Percentiles rank a stretch among this genome's conserved stretches.
phyloP scores from a whole-genome alignment of 2,329 filamentous ascomycete species.

The Teratosphaeria viscida region DNA sequence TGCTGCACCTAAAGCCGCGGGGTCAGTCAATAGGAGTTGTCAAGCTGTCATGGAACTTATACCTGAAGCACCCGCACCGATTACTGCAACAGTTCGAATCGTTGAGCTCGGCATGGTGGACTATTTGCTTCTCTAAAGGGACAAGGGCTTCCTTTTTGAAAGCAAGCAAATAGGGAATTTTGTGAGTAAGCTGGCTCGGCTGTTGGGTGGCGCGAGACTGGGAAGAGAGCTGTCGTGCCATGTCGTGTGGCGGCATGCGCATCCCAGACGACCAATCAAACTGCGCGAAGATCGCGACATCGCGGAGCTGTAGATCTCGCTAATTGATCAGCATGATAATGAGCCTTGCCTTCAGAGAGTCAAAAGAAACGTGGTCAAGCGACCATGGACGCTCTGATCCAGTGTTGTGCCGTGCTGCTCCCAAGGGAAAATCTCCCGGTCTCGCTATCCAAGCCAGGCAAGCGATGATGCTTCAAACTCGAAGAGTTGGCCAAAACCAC shows the following conservation, averaged over 20 bases:
- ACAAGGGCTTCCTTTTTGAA: neutral
- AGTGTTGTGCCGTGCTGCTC: too few species aligned
- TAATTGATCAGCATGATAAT: neutral
- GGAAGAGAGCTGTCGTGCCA: neutral
- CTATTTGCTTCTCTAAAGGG: neutral
- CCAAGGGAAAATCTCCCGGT: too few species aligned
- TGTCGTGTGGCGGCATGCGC: neutral
- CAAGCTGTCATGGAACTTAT: neutral
- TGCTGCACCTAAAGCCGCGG: constrained; percentile 9
- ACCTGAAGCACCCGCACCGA: constrained; percentile 1
- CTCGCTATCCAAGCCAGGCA: too few species aligned
- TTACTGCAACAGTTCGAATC: neutral
- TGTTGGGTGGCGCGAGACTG: neutral
- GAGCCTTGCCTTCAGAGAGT: too few species aligned
- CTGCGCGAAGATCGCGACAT: neutral
- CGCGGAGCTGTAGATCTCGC: constrained; percentile 1
- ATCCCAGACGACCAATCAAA: neutral
- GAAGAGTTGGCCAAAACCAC: neutral
- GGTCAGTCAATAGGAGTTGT: neutral
- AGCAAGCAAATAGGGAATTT: neutral
- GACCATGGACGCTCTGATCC: too few species aligned
- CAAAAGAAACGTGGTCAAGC: too few species aligned
- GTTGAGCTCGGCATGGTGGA: neutral
- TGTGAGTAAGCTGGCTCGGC: neutral
- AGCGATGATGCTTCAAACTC: too few species aligned